A percentile compares a stretch with the other conserved stretches of the same genome.
Evolutionary conservation across 2,329 filamentous ascomycete genomes (phyloP).

Genomic region (Sclerotinia nivalis): DNA sequence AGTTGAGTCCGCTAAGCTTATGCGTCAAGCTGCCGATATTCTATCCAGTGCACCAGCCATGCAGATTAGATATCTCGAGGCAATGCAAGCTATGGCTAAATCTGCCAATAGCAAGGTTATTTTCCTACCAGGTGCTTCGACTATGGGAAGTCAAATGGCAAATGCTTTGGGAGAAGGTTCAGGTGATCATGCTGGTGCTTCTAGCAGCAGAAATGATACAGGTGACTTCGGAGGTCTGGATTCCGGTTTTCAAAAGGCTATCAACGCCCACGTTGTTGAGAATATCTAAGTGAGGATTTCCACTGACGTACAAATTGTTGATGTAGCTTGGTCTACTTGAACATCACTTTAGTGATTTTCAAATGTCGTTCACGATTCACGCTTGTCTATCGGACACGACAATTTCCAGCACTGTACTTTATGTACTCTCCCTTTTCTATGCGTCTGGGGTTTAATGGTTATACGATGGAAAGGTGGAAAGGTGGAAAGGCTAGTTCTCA

Average conservation of each 20-base stretch:
- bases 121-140: constrained; percentile 64
- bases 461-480: background rate
- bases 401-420: constrained; percentile 3
- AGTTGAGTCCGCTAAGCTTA: constrained; percentile 93
- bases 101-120: constrained; percentile 85
- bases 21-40: constrained; percentile 92
- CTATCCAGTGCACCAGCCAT: constrained; percentile 89
- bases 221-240: constrained; percentile 56
- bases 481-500: no score
- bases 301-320: constrained; percentile 33
- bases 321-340: constrained; percentile 40
- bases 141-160: constrained; percentile 61
- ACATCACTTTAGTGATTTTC: background rate
- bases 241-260: constrained; percentile 71
- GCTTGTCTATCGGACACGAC: background rate
- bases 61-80: constrained; percentile 97
- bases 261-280: constrained; percentile 81
- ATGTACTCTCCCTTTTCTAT: background rate
- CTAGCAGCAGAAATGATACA: constrained; percentile 43
- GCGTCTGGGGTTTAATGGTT: background rate
- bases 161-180: constrained; percentile 57
- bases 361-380: background rate
- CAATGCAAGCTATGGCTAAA: constrained; percentile 99
- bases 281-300: constrained; percentile 62
- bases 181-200: constrained; percentile 48